These are phyloP conservation scores for Suillus clintonianus DNA, from an alignment of 768 basidiomycete genomes.

Conservation along the genomic window DNA sequence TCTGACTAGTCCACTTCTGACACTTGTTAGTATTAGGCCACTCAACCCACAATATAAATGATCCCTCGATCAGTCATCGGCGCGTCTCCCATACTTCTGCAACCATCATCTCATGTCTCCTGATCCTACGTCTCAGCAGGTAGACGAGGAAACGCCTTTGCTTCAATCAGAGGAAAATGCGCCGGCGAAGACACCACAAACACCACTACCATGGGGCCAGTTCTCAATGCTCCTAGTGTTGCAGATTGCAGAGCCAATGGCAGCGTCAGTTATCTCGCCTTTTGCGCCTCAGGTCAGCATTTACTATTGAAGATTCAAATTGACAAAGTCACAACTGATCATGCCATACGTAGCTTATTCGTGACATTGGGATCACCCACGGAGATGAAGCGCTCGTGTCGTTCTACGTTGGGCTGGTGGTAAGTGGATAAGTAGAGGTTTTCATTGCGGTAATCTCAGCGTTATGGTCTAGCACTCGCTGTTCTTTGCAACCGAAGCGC, in stretches of 20 bases:
- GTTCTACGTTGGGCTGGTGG: slow-evolving; percentile 51
- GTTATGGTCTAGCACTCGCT: slow-evolving; percentile 40
- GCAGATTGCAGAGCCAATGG: slow-evolving; percentile 75
- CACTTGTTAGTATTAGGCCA: background rate
- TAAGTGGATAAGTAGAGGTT: slow-evolving; percentile 22
- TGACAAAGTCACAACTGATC: background rate
- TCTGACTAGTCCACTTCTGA: too few relatives aligned
- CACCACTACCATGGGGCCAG: slow-evolving; percentile 71
- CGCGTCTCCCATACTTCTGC: background rate
- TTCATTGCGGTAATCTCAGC: background rate
- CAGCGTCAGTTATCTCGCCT: slow-evolving; percentile 72
- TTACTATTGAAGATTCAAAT: background rate
- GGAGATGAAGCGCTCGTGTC: slow-evolving; percentile 48
- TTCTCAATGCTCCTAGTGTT: slow-evolving; percentile 67
- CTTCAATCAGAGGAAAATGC: slow-evolving; percentile 28
- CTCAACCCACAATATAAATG: background rate
- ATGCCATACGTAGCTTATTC: slow-evolving; percentile 23
- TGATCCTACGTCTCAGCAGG: slow-evolving; percentile 2
- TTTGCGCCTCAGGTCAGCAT: slow-evolving; percentile 61
- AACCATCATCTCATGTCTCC: slow-evolving; percentile 7
- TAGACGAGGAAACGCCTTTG: slow-evolving; percentile 66
- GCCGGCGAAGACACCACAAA: slow-evolving; percentile 32
- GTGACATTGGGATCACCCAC: slow-evolving; percentile 37
- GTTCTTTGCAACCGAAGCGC: slow-evolving; percentile 51
- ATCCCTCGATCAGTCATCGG: background rate